Evolutionary conservation across 2,329 filamentous ascomycete genomes (phyloP).

Genomic region (Talaromyces sp.): DNA sequence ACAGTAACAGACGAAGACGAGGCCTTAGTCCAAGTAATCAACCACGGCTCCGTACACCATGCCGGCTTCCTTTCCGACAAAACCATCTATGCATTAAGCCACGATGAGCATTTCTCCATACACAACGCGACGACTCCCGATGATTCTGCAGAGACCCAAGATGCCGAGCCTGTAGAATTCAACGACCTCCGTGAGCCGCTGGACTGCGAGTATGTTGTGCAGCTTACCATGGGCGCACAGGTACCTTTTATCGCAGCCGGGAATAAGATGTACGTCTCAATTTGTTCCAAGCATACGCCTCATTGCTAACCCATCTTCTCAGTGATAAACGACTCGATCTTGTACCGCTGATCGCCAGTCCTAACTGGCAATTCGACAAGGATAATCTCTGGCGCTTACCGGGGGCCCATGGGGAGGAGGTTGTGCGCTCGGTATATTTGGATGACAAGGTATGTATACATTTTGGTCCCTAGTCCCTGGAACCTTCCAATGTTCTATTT

Average conservation of each 20-base stretch:
- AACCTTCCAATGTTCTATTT: no score
- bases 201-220: constrained; percentile 62
- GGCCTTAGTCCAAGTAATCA: constrained; percentile 63
- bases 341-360: constrained; percentile 39
- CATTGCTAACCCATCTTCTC: constrained; percentile 6
- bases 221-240: constrained; percentile 51
- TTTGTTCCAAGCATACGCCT: neutral
- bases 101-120: constrained; percentile 64
- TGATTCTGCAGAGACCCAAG: constrained; percentile 46
- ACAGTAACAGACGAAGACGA: constrained; percentile 62
- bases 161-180: constrained; percentile 51
- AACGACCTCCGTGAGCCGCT: constrained; percentile 60
- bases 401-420: constrained; percentile 53
- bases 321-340: constrained; percentile 48
- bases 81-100: constrained; percentile 61
- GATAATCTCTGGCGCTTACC: constrained; percentile 45
- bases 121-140: constrained; percentile 57
- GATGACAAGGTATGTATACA: constrained; percentile 44
- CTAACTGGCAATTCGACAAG: constrained; percentile 44
- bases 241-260: constrained; percentile 52
- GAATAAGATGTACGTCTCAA: constrained; percentile 49
- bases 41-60: constrained; percentile 64
- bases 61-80: constrained; percentile 60
- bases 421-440: constrained; percentile 51
- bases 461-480: no score